phyloP scores from a whole-genome alignment of 164 flowering plant genomes.

The Stephania yunnanensis region DNA sequence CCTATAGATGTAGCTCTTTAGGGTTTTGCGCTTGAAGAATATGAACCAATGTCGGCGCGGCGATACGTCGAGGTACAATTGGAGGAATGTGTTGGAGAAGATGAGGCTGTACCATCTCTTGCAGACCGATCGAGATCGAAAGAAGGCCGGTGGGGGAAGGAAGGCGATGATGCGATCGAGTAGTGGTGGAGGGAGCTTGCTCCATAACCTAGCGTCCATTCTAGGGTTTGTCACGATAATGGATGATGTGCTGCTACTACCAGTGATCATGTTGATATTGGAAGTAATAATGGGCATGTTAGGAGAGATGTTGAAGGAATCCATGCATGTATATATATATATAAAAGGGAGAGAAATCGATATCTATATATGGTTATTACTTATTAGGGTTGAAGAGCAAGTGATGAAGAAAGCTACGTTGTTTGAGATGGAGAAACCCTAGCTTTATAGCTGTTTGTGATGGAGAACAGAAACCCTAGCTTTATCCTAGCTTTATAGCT shows the following conservation, averaged over 20 bases:
- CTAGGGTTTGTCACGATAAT: slow-evolving; percentile 21
- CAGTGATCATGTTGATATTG: background rate
- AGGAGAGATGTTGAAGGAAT: slow-evolving; percentile 34
- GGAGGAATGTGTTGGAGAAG: slow-evolving; percentile 61
- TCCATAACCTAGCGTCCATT: slow-evolving; percentile 87
- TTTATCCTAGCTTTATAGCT: too few species aligned
- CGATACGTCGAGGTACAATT: slow-evolving; percentile 46
- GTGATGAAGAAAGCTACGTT: too few species aligned
- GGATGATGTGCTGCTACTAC: slow-evolving; percentile 6
- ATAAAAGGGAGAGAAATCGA: background rate
- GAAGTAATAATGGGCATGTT: slow-evolving; percentile 20
- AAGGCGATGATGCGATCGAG: slow-evolving; percentile 70
- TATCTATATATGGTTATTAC: background rate
- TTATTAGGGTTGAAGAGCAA: background rate
- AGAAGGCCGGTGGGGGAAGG: slow-evolving; percentile 83
- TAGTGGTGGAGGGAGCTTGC: slow-evolving; percentile 61
- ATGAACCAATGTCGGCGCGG: slow-evolving; percentile 58
- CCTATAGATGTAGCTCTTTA: slow-evolving; percentile 30
- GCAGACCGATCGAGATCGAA: slow-evolving; percentile 71
- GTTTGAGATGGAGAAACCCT: background rate
- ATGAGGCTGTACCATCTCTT: slow-evolving; percentile 81
- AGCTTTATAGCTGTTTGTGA: too few species aligned
- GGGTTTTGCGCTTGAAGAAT: slow-evolving; percentile 55
- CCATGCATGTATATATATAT: slow-evolving; percentile 21
- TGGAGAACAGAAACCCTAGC: too few species aligned